A percentile compares a stretch with the other conserved stretches of the same genome.
phyloP scores from a whole-genome alignment of 208 protist species.

The Leishmania amazonensis region DNA sequence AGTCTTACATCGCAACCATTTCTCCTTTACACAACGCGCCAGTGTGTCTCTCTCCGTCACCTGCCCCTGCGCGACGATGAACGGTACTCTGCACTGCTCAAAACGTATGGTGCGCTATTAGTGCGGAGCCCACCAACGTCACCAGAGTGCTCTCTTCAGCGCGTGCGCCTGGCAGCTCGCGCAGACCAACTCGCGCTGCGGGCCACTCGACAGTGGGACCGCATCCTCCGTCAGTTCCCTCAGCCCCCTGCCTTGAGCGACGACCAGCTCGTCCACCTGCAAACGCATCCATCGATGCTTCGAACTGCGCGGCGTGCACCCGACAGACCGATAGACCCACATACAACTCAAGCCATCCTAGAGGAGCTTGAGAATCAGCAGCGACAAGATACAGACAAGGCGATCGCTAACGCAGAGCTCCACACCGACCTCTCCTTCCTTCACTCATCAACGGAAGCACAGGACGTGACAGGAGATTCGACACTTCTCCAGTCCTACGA shows the following conservation, averaged over 20 bases:
- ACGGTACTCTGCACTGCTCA: conserved; percentile 22
- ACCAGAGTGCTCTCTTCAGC: conserved; percentile 8
- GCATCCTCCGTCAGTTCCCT: conserved; percentile 12
- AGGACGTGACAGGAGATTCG: neutral
- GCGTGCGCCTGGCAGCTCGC: conserved; percentile 30
- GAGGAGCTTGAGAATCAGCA: neutral
- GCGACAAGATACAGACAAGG: neutral
- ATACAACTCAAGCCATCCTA: neutral
- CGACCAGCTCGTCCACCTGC: conserved; percentile 31
- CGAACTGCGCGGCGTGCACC: neutral
- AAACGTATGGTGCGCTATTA: conserved; percentile 5
- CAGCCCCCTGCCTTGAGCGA: conserved; percentile 17
- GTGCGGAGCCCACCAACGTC: neutral
- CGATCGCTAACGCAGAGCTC: neutral
- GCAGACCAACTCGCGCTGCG: conserved; percentile 41
- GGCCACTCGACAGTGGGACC: conserved; percentile 23
- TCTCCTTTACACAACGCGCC: conserved; percentile 47
- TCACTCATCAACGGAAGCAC: neutral
- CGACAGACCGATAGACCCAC: neutral
- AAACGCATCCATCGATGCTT: conserved; percentile 11
- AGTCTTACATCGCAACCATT: conserved; percentile 36
- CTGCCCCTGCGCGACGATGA: conserved; percentile 39
- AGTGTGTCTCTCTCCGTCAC: conserved; percentile 48
- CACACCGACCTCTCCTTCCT: conserved; percentile 11
- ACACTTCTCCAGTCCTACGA: neutral